Percentiles rank a stretch among this genome's conserved stretches.
These are phyloP conservation scores for Boletus rufocinnamomeus DNA, from an alignment of 768 basidiomycete genomes.

Conservation along the genomic window DNA sequence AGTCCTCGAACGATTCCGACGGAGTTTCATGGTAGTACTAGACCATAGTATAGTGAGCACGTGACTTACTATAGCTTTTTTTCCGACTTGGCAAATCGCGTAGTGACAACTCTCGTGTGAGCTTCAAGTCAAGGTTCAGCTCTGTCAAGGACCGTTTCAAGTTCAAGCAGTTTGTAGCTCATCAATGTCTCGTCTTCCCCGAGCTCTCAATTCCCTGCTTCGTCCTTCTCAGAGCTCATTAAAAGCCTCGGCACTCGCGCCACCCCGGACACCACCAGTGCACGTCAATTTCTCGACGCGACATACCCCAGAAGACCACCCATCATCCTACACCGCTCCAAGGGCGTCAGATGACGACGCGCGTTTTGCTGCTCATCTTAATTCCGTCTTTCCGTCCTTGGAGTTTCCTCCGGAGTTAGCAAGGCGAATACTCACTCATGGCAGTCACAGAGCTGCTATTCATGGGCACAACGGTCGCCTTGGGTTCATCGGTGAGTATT, in stretches of 20 bases:
- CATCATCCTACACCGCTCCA: constrained; percentile 3
- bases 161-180: neutral
- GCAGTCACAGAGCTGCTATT: constrained; percentile 65
- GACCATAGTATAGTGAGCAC: constrained; percentile 3
- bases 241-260: constrained; percentile 16
- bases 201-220: constrained; percentile 15
- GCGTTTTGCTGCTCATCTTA: constrained; percentile 54
- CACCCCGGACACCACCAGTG: constrained; percentile 15
- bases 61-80: constrained; percentile 24
- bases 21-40: neutral
- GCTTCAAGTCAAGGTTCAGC: constrained; percentile 6
- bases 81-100: neutral
- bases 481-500: constrained; percentile 62
- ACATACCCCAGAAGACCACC: constrained; percentile 6
- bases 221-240: constrained; percentile 10
- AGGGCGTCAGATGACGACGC: constrained; percentile 17
- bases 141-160: neutral
- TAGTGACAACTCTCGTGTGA: constrained; percentile 11
- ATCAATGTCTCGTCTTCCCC: constrained; percentile 29
- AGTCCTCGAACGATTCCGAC: neutral
- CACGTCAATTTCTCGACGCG: constrained; percentile 19
- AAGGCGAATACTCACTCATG: constrained; percentile 73
- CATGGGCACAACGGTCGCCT: constrained; percentile 73
- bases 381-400: constrained; percentile 62
- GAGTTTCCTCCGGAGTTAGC: constrained; percentile 73